A percentile compares a stretch with the other conserved stretches of the same genome.
phyloP scores from a whole-genome alignment of 495 filamentous ascomycete species.

The Xylaria longipes region DNA sequence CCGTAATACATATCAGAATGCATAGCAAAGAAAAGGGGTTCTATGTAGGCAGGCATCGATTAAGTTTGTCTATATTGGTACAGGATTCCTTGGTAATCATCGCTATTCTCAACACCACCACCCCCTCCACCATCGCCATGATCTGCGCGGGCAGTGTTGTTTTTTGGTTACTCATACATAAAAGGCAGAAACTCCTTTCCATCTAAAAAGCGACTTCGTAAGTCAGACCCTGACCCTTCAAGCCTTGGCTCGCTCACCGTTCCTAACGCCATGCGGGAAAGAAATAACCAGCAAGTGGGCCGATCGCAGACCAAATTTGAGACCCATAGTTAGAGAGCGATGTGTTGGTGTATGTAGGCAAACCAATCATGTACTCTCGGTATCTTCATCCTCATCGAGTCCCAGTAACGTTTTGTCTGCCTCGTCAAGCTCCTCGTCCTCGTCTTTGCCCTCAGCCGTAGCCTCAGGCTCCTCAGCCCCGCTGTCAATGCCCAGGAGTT shows the following conservation, averaged over 20 bases:
- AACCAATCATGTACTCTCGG: slow-evolving; percentile 33
- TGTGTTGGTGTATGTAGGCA: not conserved
- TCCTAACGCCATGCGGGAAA: slow-evolving; percentile 22
- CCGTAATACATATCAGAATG: not conserved
- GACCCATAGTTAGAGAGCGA: not conserved
- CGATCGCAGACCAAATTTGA: slow-evolving; percentile 1
- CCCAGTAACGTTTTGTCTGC: slow-evolving; percentile 59
- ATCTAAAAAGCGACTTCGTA: slow-evolving; percentile 3
- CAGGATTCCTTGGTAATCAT: not conserved
- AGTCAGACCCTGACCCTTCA: not conserved
- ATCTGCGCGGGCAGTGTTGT: slow-evolving; percentile 13
- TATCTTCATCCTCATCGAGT: slow-evolving; percentile 48
- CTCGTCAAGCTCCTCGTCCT: slow-evolving; percentile 58
- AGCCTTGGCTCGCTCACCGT: slow-evolving; percentile 9
- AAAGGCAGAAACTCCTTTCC: not conserved
- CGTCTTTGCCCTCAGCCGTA: slow-evolving; percentile 45
- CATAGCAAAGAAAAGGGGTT: not conserved
- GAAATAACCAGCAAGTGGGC: slow-evolving; percentile 11
- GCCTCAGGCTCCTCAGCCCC: slow-evolving; percentile 43
- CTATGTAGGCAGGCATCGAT: not conserved
- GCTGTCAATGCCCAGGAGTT: slow-evolving; percentile 54
- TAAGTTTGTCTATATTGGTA: slow-evolving; percentile 18
- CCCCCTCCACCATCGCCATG: not conserved
- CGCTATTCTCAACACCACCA: not conserved
- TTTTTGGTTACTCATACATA: slow-evolving; percentile 13